A percentile compares a stretch with the other conserved stretches of the same genome.
Conservation (phyloP, 768 basidiomycete genomes). For the Suillus decipiens region DNA sequence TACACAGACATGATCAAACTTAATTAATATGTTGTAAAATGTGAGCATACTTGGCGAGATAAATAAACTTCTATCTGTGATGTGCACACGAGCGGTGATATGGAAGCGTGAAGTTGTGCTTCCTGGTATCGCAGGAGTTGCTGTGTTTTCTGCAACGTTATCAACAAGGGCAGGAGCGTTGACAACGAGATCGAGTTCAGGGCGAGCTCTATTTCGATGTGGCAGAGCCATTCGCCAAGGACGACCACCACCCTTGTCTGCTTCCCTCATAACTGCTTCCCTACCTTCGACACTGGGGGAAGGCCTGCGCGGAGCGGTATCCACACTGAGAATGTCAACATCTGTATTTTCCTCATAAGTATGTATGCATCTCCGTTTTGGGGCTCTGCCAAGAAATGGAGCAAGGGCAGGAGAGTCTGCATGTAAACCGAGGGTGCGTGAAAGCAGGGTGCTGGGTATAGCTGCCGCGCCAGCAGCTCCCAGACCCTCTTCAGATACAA, state of each 20-base stretch:
- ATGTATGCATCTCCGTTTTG: conserved; percentile 44
- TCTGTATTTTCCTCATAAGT: conserved; percentile 34
- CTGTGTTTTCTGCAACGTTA: conserved; percentile 10
- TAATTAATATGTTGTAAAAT: not conserved
- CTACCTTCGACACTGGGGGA: not conserved
- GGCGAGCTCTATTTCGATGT: conserved; percentile 44
- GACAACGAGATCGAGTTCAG: conserved; percentile 33
- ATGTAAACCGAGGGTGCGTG: conserved; percentile 51
- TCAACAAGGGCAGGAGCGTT: conserved; percentile 21
- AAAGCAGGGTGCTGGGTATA: conserved; percentile 41
- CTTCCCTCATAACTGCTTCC: not conserved
- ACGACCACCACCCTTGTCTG: not conserved
- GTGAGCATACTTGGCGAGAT: conserved; percentile 39
- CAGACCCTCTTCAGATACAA: conserved; percentile 4
- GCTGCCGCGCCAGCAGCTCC: conserved; percentile 3
- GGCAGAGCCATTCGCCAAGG: conserved; percentile 41
- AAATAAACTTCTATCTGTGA: conserved; percentile 48
- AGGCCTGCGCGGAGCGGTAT: not conserved
- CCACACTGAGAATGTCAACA: conserved; percentile 35
- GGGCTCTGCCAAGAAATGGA: conserved; percentile 47
- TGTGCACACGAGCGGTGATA: conserved; percentile 42
- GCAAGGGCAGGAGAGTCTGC: conserved; percentile 53
- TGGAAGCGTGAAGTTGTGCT: conserved; percentile 44
- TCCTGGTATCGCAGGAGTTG: conserved; percentile 14
- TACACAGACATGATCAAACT: conserved; percentile 17